Evolutionary conservation across 257 asterid species (phyloP).

Genomic region (Jasminum sambac): DNA sequence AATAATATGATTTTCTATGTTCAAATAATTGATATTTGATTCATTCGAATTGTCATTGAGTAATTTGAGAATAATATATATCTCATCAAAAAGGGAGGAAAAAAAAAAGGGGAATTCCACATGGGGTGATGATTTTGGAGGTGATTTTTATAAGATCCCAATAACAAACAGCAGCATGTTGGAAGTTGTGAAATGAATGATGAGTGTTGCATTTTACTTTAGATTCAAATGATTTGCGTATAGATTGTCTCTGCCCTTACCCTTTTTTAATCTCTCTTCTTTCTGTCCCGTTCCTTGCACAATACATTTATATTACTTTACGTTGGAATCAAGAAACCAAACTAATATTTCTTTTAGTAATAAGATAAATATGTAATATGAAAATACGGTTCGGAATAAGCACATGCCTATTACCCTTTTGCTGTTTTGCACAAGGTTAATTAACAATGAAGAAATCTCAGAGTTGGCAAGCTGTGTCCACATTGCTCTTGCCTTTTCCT

Average conservation of each 20-base stretch:
- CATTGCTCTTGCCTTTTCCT: no score
- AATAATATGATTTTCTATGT: no score
- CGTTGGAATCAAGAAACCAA: constrained; percentile 2
- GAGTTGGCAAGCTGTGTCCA: no score
- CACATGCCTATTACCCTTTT: no score
- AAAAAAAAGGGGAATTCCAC: background rate
- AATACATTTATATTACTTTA: background rate
- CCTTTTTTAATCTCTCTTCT: background rate
- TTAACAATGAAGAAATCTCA: no score
- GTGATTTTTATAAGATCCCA: background rate
- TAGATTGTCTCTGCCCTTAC: background rate
- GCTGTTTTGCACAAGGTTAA: no score
- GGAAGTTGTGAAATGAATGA: background rate
- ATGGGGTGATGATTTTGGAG: background rate
- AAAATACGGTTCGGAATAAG: no score
- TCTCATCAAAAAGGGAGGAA: background rate
- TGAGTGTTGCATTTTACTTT: background rate
- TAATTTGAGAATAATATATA: no score
- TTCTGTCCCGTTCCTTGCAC: background rate
- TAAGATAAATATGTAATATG: no score
- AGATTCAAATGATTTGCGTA: background rate
- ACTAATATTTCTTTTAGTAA: no score
- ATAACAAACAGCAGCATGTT: background rate
- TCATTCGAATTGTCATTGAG: no score
- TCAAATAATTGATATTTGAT: no score